Conservation (phyloP, 345 rosid species). For the Acer yangbiense region DNA sequence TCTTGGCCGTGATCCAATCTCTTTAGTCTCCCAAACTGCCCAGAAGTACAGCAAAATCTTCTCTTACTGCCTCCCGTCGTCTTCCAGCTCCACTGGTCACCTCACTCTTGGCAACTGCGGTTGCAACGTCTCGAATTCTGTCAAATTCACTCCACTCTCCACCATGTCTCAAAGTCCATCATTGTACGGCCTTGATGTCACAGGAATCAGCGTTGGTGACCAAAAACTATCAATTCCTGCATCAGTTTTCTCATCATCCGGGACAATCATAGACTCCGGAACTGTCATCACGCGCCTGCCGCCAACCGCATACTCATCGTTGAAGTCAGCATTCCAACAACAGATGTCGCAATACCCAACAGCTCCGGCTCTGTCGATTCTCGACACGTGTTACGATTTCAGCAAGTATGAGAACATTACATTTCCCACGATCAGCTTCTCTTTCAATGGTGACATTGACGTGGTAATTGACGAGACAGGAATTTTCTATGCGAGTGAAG, state of each 20-base stretch:
- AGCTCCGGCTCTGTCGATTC: constrained; percentile 53
- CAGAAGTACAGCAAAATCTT: constrained; percentile 56
- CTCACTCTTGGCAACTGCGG: constrained; percentile 54
- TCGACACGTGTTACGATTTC: constrained; percentile 88
- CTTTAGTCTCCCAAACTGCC: constrained; percentile 67
- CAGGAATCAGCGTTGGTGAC: constrained; percentile 58
- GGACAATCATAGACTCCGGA: constrained; percentile 80
- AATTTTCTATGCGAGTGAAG: constrained; percentile 22
- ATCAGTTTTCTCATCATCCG: constrained; percentile 49
- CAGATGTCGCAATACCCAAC: constrained; percentile 58
- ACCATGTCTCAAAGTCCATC: constrained; percentile 33
- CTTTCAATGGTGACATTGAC: constrained; percentile 43
- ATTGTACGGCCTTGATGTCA: constrained; percentile 61
- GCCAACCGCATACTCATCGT: constrained; percentile 58
- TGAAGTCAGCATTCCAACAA: constrained; percentile 40
- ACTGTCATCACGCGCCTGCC: constrained; percentile 81
- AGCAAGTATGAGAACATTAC: constrained; percentile 29
- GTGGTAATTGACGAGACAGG: constrained; percentile 43
- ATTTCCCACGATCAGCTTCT: constrained; percentile 55
- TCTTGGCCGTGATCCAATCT: constrained; percentile 64
- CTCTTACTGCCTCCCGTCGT: constrained; percentile 85
- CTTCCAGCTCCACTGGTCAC: constrained; percentile 65
- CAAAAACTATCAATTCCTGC: constrained; percentile 44
- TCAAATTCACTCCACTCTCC: constrained; percentile 63
- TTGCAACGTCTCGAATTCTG: constrained; percentile 25